Evolutionary conservation across 106 monocot species (phyloP), one percentile per base, ranked within the genome.

Genomic region (Narthecium ossifragum): DNA sequence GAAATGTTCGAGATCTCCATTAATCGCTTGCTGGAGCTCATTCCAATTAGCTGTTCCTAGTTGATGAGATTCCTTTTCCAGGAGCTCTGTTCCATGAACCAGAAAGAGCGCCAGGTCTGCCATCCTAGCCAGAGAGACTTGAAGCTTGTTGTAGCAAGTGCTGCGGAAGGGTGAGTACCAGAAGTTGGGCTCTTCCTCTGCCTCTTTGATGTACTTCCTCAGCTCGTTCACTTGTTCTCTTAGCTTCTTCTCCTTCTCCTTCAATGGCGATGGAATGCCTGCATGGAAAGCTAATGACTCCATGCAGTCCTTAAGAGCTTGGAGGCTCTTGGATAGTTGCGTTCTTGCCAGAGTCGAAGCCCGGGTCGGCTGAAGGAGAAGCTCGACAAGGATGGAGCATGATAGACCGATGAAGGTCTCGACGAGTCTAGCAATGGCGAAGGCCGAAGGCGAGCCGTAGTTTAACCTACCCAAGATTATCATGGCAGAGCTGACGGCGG

Each of bases 391-490:
- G 24, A 79, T 63, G 24, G 65, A 58, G 59, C 87, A 83, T 22
- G 48, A 61, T 18, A 88, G 52, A 8, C 87, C 87, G 0, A 88
- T 83, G 73, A 73, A 88, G 9, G 83, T 79, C 55, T 88, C 87
- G 1, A 62, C 63, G 27, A 88, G 69, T 49, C 87, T 69, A 8
- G 46, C 41, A 28, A 88, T 59, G 22, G 87, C 59, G 36, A 88
- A 88, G 8, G 52, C 28, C 0, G 59, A 59, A 2, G 82, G 79
- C 0, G 72, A 24, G 11, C 78, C 82, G 21, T 83, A 75, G 38
- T 72, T 45, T 23, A 53, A 79, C 62, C 87, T 67, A 5, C 87
- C 87, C 31, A 83, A 22, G 14, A 88, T 76, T n/a, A 88, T 53
- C 18, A 88, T 40, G 13, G 79, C 69, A 2, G 87, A 83, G 12